Conservation (phyloP, 805 yeast species). For the Zygosaccharomyces pseudorouxii region DNA sequence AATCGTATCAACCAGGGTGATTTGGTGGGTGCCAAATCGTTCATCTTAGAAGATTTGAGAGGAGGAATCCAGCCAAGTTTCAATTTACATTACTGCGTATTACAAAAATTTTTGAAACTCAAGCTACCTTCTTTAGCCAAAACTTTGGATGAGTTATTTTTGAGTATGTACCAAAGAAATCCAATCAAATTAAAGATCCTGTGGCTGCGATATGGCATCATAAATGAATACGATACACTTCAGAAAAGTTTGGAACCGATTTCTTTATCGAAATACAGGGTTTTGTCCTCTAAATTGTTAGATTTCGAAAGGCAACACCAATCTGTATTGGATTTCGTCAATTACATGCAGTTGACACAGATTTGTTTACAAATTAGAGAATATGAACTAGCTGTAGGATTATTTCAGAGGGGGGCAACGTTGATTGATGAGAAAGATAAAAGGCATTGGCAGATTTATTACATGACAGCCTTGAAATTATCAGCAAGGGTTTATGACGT, state of each 20-base stretch:
- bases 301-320: constrained; percentile 18
- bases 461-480: constrained; percentile 19
- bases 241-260: constrained; percentile 4
- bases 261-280: constrained; percentile 4
- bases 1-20: constrained; percentile 9
- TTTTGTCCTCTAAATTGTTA: constrained; percentile 9
- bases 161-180: constrained; percentile 12
- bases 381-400: constrained; percentile 10
- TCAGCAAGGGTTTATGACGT: constrained; percentile 16
- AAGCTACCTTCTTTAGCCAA: constrained; percentile 18
- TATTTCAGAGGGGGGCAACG: constrained; percentile 8
- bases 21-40: constrained; percentile 13
- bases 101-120: constrained; percentile 17
- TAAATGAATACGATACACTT: constrained; percentile 4
- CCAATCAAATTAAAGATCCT: constrained; percentile 27
- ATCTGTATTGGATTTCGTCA: constrained; percentile 18
- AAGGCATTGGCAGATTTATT: constrained; percentile 24
- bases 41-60: constrained; percentile 19
- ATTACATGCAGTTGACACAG: constrained; percentile 24
- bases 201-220: constrained; percentile 20
- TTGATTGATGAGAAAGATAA: constrained; percentile 13
- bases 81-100: constrained; percentile 19
- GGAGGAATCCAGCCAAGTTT: constrained; percentile 24
- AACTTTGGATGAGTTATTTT: constrained; percentile 17
- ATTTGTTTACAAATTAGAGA: constrained; percentile 15